Conservation (phyloP, 331 rosid species). For the Quercus lobata region DNA sequence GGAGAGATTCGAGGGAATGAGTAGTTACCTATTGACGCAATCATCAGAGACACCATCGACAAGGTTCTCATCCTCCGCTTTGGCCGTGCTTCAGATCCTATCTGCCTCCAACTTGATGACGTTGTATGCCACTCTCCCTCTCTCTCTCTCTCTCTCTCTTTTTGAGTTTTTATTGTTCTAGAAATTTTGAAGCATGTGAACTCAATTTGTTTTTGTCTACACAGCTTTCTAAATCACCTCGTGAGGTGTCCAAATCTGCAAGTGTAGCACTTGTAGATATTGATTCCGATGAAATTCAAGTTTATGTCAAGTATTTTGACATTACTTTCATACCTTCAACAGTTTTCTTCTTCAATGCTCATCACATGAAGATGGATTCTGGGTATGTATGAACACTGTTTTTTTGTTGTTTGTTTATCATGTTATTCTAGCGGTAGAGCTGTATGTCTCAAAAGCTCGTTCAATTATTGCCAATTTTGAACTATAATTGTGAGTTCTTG, state of each 20-base stretch:
- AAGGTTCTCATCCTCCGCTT: constrained; percentile 47
- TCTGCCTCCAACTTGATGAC: constrained; percentile 61
- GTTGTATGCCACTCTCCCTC: constrained; percentile 22
- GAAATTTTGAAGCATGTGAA: not conserved
- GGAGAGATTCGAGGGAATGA: constrained; percentile 10
- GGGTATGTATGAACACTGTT: constrained; percentile 32
- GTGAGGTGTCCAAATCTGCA: constrained; percentile 84
- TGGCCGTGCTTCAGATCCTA: constrained; percentile 61
- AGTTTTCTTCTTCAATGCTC: constrained; percentile 89
- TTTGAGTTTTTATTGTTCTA: not conserved
- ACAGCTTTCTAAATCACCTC: constrained; percentile 61
- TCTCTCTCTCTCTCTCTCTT: not conserved
- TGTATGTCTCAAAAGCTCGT: not conserved
- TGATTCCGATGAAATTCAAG: constrained; percentile 68
- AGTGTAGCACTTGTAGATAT: constrained; percentile 66
- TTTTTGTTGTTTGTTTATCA: no score
- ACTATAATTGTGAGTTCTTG: not conserved
- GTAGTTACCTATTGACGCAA: constrained; percentile 58
- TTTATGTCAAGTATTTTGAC: constrained; percentile 73
- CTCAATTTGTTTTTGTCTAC: not conserved
- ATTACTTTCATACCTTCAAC: constrained; percentile 64
- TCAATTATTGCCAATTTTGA: not conserved
- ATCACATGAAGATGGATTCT: constrained; percentile 79
- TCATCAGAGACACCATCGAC: constrained; percentile 70
- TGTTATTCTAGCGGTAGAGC: not conserved